These are phyloP conservation scores for Nannizzia gypsea DNA, from an alignment of 2,329 filamentous ascomycete genomes.

Conservation along the genomic window DNA sequence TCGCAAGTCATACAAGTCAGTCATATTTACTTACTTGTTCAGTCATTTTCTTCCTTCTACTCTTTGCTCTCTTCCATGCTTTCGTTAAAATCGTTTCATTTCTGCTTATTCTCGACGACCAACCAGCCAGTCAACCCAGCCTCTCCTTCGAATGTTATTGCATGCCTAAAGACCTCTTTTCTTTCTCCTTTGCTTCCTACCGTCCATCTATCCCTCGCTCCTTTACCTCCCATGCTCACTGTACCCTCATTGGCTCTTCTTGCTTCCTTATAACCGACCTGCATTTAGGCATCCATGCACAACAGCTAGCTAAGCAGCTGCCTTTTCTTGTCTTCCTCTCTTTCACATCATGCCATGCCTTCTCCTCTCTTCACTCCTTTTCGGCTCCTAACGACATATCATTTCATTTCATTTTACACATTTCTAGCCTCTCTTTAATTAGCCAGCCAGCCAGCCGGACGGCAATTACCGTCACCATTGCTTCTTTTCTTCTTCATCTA, in stretches of 20 bases:
- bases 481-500: neutral
- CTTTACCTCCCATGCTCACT: neutral
- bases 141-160: neutral
- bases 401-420: too few relatives aligned
- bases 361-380: neutral
- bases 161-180: neutral
- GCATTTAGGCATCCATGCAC: constrained; percentile 3
- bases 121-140: neutral
- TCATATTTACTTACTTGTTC: neutral
- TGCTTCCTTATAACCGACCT: neutral
- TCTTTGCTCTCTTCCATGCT: neutral
- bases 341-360: neutral
- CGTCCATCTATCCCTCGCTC: too few relatives aligned
- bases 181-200: neutral
- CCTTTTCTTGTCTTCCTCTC: neutral
- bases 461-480: neutral
- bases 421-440: neutral
- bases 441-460: neutral
- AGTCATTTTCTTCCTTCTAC: neutral
- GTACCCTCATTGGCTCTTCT: neutral
- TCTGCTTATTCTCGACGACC: neutral
- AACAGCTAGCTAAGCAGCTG: neutral
- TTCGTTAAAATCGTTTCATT: neutral
- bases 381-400: neutral
- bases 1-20: neutral